A percentile compares a stretch with the other conserved stretches of the same genome.
Evolutionary conservation across 1,284 basidiomycete genomes (phyloP).

Genomic region (Microbotryum saponariae): DNA sequence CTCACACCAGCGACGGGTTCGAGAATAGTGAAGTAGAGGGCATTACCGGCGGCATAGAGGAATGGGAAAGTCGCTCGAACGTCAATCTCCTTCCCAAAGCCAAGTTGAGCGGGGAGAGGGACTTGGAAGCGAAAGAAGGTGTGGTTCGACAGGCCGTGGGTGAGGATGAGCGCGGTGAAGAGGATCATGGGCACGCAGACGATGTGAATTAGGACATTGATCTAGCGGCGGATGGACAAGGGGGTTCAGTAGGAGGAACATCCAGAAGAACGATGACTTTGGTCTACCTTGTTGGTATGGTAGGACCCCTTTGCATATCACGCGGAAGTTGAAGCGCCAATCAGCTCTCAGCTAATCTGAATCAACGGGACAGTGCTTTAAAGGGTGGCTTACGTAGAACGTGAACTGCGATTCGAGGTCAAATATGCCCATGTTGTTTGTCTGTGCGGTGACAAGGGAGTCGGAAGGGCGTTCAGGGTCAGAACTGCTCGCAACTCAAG

Average conservation of each 20-base stretch:
- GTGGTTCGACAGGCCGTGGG: slow-evolving; percentile 18
- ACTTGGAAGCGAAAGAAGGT: slow-evolving; percentile 13
- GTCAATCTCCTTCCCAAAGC: slow-evolving; percentile 15
- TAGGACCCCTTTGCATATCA: slow-evolving; percentile 29
- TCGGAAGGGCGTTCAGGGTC: background rate
- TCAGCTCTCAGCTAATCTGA: too few species aligned
- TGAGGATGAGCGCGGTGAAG: slow-evolving; percentile 30
- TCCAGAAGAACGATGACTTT: background rate
- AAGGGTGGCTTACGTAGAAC: slow-evolving; percentile 26
- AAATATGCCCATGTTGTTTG: slow-evolving; percentile 2
- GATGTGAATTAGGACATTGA: slow-evolving; percentile 32
- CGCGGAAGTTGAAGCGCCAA: background rate
- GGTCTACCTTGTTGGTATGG: slow-evolving; percentile 29
- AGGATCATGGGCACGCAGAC: slow-evolving; percentile 36
- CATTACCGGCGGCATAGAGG: slow-evolving; percentile 26
- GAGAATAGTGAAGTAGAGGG: slow-evolving; percentile 35
- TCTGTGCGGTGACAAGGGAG: background rate
- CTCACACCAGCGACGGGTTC: slow-evolving; percentile 34
- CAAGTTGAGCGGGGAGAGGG: slow-evolving; percentile 5
- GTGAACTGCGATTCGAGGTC: slow-evolving; percentile 27
- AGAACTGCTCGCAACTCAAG: too few species aligned
- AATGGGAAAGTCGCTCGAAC: slow-evolving; percentile 21
- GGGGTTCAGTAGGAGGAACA: background rate
- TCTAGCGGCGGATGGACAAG: background rate
- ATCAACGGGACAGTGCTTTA: too few species aligned